These are phyloP conservation scores for Globisporangium spiculum DNA, from an alignment of 352 stramenopile species.

Conservation along the genomic window DNA sequence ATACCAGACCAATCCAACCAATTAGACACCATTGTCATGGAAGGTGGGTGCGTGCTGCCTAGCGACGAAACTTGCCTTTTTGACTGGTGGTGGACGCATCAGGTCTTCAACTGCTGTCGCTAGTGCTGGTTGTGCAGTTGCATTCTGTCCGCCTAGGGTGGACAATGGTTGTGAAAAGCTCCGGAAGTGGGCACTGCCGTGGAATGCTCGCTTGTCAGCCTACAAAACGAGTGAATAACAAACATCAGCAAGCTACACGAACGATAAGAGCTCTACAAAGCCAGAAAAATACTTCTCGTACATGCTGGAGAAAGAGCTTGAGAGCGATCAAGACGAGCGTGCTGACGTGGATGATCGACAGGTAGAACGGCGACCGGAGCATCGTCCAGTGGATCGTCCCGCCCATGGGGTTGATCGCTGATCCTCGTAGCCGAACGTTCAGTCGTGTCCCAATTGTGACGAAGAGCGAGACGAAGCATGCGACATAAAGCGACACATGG, in stretches of 20 bases:
- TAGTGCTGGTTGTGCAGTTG: not conserved
- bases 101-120: slow-evolving; percentile 32
- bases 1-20: not conserved
- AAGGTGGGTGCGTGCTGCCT: not conserved
- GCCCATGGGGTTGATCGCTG: slow-evolving; percentile 72
- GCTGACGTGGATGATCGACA: slow-evolving; percentile 57
- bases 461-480: slow-evolving; percentile 44
- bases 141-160: not conserved
- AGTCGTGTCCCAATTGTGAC: slow-evolving; percentile 61
- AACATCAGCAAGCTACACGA: not conserved
- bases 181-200: not conserved
- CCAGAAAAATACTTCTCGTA: slow-evolving; percentile 14
- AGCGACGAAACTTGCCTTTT: slow-evolving; percentile 22
- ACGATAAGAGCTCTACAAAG: not conserved
- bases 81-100: slow-evolving; percentile 27
- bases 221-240: not conserved
- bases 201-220: slow-evolving; percentile 25
- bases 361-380: slow-evolving; percentile 60
- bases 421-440: slow-evolving; percentile 67
- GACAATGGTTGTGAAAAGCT: not conserved
- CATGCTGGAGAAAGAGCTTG: slow-evolving; percentile 80
- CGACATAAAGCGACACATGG: slow-evolving; percentile 47
- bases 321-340: slow-evolving; percentile 62
- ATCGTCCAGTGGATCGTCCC: slow-evolving; percentile 76
- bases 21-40: not conserved